These are phyloP conservation scores for Taiozyma sp. DNA, from an alignment of 1,139 yeast species.

Conservation along the genomic window DNA sequence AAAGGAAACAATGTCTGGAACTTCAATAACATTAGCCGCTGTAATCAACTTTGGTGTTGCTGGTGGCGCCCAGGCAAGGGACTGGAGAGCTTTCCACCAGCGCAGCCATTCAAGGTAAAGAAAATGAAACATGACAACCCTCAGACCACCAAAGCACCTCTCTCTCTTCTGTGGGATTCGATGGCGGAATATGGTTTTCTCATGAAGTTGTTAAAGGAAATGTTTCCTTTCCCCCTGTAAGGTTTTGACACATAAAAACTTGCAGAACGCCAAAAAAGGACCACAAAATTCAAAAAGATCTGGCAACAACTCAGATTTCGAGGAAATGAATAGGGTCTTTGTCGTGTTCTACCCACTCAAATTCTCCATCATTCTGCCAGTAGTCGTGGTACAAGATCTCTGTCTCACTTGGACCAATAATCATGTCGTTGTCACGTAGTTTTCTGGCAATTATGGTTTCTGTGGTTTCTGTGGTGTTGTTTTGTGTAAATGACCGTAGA, in stretches of 20 bases:
- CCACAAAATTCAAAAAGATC: background rate
- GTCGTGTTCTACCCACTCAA: conserved; percentile 79
- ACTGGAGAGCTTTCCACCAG: background rate
- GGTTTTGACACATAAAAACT: background rate
- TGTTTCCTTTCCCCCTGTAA: background rate
- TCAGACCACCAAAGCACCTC: background rate
- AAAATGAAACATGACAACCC: background rate
- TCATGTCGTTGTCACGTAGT: conserved; percentile 3
- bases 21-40: background rate
- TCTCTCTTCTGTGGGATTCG: background rate
- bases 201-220: background rate
- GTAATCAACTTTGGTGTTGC: background rate
- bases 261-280: background rate
- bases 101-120: background rate
- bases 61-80: background rate
- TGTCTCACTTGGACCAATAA: conserved; percentile 23
- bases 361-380: conserved; percentile 75
- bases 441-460: conserved; percentile 1
- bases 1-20: background rate
- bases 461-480: background rate
- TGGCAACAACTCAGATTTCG: background rate
- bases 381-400: conserved; percentile 65
- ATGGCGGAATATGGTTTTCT: background rate
- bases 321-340: conserved; percentile 63
- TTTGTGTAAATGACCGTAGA: background rate